Conservation (phyloP, 331 rosid species). For the Telfairia occidentalis region DNA sequence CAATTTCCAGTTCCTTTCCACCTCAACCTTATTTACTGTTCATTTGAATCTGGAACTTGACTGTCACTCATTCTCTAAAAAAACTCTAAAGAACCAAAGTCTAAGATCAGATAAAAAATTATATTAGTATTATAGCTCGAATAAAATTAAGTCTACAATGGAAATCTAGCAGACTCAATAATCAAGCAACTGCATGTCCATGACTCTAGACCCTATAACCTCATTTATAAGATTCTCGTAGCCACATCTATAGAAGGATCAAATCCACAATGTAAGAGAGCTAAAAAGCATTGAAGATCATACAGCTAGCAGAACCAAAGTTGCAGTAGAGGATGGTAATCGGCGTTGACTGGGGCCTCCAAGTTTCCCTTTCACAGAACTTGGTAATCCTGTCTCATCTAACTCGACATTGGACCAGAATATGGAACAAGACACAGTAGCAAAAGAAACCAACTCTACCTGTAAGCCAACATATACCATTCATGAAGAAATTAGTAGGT, state of each 20-base stretch:
- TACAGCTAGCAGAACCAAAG: constrained; percentile 70
- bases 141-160: not conserved
- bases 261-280: constrained; percentile 7
- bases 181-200: not conserved
- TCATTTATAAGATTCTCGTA: not conserved
- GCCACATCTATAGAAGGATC: not conserved
- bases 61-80: not conserved
- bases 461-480: constrained; percentile 27
- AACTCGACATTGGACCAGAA: constrained; percentile 40
- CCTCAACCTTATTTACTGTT: not conserved
- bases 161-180: not conserved
- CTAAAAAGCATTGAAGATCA: constrained; percentile 22
- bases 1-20: not conserved
- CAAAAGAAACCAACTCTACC: constrained; percentile 64
- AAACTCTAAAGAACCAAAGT: not conserved
- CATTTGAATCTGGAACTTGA: not conserved
- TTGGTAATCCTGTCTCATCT: constrained; percentile 48
- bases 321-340: constrained; percentile 51
- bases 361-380: constrained; percentile 82
- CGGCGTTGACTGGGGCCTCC: constrained; percentile 99
- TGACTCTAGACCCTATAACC: not conserved
- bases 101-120: not conserved
- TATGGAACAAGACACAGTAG: constrained; percentile 53
- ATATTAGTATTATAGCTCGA: not conserved
- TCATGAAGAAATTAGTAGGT: constrained; percentile 14